These are phyloP conservation scores for Croton laevigatus DNA, from an alignment of 441 rosid genomes.

Conservation along the genomic window DNA sequence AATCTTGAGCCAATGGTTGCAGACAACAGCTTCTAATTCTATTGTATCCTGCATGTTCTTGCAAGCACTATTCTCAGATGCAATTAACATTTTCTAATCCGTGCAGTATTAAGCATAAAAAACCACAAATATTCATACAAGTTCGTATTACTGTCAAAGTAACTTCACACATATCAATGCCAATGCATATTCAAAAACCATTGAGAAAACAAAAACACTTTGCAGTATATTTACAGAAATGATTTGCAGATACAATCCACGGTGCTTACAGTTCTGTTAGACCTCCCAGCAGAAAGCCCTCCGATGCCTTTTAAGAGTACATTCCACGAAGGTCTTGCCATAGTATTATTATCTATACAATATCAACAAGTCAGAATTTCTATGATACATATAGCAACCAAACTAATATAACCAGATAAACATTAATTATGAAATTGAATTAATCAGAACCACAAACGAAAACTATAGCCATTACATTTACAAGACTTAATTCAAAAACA, in stretches of 20 bases:
- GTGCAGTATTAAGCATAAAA: background rate
- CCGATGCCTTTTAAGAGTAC: constrained; percentile 41
- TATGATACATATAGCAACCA: background rate
- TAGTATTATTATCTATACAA: constrained; percentile 18
- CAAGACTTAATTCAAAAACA: background rate
- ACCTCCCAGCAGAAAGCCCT: constrained; percentile 41
- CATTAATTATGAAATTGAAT: background rate
- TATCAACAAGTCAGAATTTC: background rate
- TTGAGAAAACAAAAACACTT: background rate
- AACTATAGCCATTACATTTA: background rate
- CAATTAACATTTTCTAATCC: background rate
- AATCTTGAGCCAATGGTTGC: background rate
- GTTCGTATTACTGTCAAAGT: background rate
- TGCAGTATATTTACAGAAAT: background rate
- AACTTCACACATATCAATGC: background rate
- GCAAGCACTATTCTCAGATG: background rate
- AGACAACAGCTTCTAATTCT: background rate
- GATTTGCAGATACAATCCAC: background rate
- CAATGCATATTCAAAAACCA: background rate
- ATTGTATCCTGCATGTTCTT: background rate
- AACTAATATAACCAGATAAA: background rate
- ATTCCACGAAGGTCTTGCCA: constrained; percentile 64
- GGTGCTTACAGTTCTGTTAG: constrained; percentile 41
- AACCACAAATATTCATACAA: background rate
- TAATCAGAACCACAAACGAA: background rate